Base-by-base conservation (phyloP, 148 eudicot species). In the Bassia scoparia region DNA sequence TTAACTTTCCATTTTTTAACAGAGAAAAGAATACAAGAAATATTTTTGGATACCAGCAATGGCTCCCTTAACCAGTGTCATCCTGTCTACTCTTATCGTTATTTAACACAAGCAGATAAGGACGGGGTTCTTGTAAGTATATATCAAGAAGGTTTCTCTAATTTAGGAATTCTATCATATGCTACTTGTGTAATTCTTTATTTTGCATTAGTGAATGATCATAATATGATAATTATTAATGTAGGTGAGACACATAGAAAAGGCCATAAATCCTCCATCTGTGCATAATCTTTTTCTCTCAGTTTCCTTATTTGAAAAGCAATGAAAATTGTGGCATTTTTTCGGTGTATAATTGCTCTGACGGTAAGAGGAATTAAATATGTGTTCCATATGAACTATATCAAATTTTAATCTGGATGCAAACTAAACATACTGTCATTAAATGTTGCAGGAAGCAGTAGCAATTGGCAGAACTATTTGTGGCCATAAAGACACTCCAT, bases 381-480 rank as follows among this genome's bases (percentile, higher is more conserved):
- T 29, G 14, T n/a, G n/a, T n/a, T n/a, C n/a, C 20, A 17, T 23
- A 12, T 56, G 15, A 21, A 54, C 33, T 27, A 21, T 3, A 3
- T 63, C 2, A 0, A 65, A 10, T 4, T 37, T 41, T 41, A 35
- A n/a, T 23, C 20, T 65, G 9, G 0, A 2, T n/a, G 14, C 4
- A 35, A 61, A 41, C 27, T 38, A 37, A 2, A 1, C 2, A 5
- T 33, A 27, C 7, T 48, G 11, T 10, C 15, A 7, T 54, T 29
- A 18, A 24, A 30, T 49, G 15, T 55, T 79, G 27, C 67, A 93
- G 98, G 98, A 93, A 90, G 94, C 96, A 2, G 68, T 85, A 26
- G 98, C 98, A 18, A 90, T 90, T 54, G 98, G 89, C 38, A 85
- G 98, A 82, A 89, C 97, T n/a, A 60, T 93, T 93, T 80, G 98